phyloP scores from a whole-genome alignment of 2,329 filamentous ascomycete species.

The Paecilomyces sp. region DNA sequence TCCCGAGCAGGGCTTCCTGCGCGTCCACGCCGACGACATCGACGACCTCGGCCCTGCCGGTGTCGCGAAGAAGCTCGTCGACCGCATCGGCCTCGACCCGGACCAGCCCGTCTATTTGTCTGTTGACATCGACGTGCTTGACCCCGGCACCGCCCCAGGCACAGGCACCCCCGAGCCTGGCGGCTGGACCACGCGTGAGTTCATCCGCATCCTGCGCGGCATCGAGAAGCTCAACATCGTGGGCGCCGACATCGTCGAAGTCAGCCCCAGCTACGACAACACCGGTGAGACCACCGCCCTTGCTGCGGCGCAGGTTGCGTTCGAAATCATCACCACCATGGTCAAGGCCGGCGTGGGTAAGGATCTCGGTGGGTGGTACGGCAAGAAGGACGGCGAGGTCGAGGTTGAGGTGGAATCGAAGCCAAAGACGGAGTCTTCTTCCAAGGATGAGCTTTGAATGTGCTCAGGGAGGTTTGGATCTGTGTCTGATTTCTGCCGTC shows the following conservation, averaged over 20 bases:
- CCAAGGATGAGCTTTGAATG: constrained; percentile 18
- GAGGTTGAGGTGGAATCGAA: constrained; percentile 6
- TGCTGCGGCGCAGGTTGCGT: constrained; percentile 76
- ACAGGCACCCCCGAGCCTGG: constrained; percentile 87
- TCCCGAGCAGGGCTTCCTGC: constrained; percentile 67
- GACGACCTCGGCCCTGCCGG: constrained; percentile 71
- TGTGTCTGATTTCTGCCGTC: no score
- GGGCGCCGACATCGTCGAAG: constrained; percentile 85
- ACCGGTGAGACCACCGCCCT: constrained; percentile 72
- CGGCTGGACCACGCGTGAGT: constrained; percentile 82
- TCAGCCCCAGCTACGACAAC: constrained; percentile 77
- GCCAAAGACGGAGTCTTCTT: not conserved
- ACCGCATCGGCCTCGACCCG: constrained; percentile 56
- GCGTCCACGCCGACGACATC: constrained; percentile 78
- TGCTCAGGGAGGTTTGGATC: not conserved
- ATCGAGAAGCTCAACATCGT: constrained; percentile 79
- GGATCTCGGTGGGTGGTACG: constrained; percentile 36
- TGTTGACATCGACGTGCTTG: constrained; percentile 74
- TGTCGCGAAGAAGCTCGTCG: constrained; percentile 63
- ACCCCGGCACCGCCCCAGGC: constrained; percentile 63
- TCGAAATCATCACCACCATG: constrained; percentile 67
- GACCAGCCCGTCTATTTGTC: constrained; percentile 74
- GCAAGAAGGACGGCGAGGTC: constrained; percentile 14
- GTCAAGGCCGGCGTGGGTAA: constrained; percentile 37
- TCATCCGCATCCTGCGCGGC: constrained; percentile 75